phyloP scores from a whole-genome alignment of 148 eudicot genomes.

The Silene uniflora region DNA sequence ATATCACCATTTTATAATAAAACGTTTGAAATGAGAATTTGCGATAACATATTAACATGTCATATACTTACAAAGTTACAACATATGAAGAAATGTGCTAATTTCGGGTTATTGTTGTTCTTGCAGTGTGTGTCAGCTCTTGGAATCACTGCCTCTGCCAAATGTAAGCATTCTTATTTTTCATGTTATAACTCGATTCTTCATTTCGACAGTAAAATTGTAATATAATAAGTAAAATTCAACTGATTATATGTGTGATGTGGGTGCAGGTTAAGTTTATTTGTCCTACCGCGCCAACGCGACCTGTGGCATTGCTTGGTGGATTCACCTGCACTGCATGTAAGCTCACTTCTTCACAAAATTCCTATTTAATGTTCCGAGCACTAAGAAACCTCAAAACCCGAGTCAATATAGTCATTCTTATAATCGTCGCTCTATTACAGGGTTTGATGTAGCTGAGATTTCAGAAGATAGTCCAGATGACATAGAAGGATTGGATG shows the following conservation, averaged over 20 bases:
- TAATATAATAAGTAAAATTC: neutral
- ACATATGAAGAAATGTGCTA: slow-evolving; percentile 17
- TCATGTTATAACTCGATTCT: neutral
- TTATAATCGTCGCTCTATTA: slow-evolving; percentile 9
- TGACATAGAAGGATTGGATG: slow-evolving; percentile 92
- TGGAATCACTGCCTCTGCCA: slow-evolving; percentile 89
- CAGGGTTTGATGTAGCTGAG: slow-evolving; percentile 93
- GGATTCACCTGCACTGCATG: slow-evolving; percentile 96
- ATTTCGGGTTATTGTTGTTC: slow-evolving; percentile 11
- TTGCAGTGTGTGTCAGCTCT: slow-evolving; percentile 79
- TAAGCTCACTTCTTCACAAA: slow-evolving; percentile 30
- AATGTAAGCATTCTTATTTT: slow-evolving; percentile 56
- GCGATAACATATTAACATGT: too few species aligned
- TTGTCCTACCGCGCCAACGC: slow-evolving; percentile 98
- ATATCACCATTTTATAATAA: too few species aligned
- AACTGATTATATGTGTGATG: slow-evolving; percentile 1
- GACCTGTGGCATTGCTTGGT: slow-evolving; percentile 83
- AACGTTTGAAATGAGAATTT: too few species aligned
- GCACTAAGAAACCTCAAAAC: neutral
- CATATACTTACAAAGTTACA: slow-evolving; percentile 2
- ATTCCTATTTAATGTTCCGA: neutral
- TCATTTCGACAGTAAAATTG: neutral
- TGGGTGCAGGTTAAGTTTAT: slow-evolving; percentile 79
- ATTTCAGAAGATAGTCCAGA: slow-evolving; percentile 82
- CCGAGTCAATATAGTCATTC: neutral